phyloP scores from a whole-genome alignment of 352 stramenopile species.

The Phytophthora brassicae region DNA sequence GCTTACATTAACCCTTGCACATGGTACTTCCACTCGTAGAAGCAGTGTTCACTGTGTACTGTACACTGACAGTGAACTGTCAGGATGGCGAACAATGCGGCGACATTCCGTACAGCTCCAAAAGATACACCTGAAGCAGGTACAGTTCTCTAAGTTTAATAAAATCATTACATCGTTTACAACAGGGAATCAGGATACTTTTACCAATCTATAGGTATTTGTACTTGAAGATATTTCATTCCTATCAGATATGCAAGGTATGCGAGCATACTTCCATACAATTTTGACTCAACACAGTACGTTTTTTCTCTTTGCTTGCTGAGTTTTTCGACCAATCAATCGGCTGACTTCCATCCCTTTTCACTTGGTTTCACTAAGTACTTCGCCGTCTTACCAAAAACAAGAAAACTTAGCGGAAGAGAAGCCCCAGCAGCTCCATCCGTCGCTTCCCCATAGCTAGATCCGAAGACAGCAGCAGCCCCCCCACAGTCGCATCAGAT shows the following conservation, averaged over 20 bases:
- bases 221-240: background rate
- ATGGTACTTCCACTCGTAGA: too few species aligned
- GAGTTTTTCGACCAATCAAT: slow-evolving; percentile 18
- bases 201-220: too few species aligned
- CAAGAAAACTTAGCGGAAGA: slow-evolving; percentile 22
- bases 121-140: too few species aligned
- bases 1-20: too few species aligned
- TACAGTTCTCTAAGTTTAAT: too few species aligned
- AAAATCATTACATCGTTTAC: too few species aligned
- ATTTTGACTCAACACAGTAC: background rate
- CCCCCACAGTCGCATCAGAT: slow-evolving; percentile 10
- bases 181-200: too few species aligned
- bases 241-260: background rate
- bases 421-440: slow-evolving; percentile 7
- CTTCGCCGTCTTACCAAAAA: slow-evolving; percentile 14
- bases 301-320: slow-evolving; percentile 2
- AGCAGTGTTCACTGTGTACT: too few species aligned
- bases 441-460: slow-evolving; percentile 13
- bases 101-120: too few species aligned
- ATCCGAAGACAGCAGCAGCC: slow-evolving; percentile 2
- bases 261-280: background rate
- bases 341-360: background rate
- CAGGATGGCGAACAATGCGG: too few species aligned
- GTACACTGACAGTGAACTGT: too few species aligned
- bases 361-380: slow-evolving; percentile 10